These are phyloP conservation scores for Micractinium sp. DNA, from an alignment of 139 green algal species.

Conservation along the genomic window DNA sequence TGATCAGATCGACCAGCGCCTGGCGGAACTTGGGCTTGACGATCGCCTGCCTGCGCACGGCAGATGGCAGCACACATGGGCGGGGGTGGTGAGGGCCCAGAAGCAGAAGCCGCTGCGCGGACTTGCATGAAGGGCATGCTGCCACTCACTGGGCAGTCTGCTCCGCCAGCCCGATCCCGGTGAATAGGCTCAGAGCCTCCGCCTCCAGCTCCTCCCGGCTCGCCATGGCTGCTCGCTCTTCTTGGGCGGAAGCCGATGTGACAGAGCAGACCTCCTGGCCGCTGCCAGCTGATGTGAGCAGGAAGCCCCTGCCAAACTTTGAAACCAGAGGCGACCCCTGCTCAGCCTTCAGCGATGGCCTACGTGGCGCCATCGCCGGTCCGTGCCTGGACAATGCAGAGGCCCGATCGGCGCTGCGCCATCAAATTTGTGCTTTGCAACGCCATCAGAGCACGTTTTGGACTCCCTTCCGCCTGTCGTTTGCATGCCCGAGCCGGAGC, in stretches of 20 bases:
- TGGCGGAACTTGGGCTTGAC: constrained; percentile 84
- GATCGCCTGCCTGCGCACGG: constrained; percentile 62
- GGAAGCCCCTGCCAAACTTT: too few relatives aligned
- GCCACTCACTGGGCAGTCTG: constrained; percentile 72
- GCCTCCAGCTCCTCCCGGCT: constrained; percentile 45
- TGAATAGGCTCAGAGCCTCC: constrained; percentile 61
- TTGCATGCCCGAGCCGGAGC: too few relatives aligned
- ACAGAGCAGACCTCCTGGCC: too few relatives aligned
- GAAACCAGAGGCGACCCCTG: too few relatives aligned
- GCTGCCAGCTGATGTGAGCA: too few relatives aligned
- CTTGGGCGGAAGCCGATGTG: too few relatives aligned
- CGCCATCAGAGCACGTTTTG: too few relatives aligned
- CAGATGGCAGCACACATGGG: neutral
- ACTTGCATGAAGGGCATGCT: neutral
- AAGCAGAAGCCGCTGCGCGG: neutral
- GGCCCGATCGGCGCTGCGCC: neutral
- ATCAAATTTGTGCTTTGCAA: too few relatives aligned
- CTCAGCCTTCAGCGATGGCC: neutral
- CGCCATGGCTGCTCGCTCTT: neutral
- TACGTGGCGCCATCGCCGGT: neutral
- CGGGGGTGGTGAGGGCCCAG: neutral
- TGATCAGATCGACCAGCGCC: constrained; percentile 75
- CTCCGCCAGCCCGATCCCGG: constrained; percentile 72
- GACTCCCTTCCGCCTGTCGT: too few relatives aligned
- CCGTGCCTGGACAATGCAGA: neutral